phyloP scores from a whole-genome alignment of 495 filamentous ascomycete genomes.

The Penicillium parvum region DNA sequence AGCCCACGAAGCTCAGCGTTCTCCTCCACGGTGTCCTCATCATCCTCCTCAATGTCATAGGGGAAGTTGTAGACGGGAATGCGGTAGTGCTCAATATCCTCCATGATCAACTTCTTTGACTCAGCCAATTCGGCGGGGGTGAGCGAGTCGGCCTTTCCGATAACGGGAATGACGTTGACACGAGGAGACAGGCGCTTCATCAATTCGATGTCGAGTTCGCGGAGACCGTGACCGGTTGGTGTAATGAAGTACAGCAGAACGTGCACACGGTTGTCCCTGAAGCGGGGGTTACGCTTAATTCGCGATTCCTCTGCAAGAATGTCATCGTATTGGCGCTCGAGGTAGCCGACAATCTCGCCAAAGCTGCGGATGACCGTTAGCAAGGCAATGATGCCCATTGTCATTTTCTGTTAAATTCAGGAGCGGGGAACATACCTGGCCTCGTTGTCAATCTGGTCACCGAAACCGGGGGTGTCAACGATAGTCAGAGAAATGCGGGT shows the following conservation, averaged over 20 bases:
- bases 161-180: slow-evolving; percentile 98
- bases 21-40: slow-evolving; percentile 98
- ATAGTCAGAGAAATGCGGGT: slow-evolving; percentile 97
- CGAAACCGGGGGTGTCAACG: slow-evolving; percentile 97
- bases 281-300: slow-evolving; percentile 99
- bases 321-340: slow-evolving; percentile 98
- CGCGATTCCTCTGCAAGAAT: slow-evolving; percentile 98
- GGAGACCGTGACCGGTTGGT: slow-evolving; percentile 94
- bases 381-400: background rate
- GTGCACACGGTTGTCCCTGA: slow-evolving; percentile 98
- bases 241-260: slow-evolving; percentile 99
- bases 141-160: slow-evolving; percentile 95
- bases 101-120: slow-evolving; percentile 99
- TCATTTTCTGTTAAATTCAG: background rate
- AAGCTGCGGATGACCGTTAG: slow-evolving; percentile 58
- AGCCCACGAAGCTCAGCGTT: slow-evolving; percentile 94
- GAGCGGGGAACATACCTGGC: slow-evolving; percentile 62
- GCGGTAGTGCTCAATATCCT: slow-evolving; percentile 99
- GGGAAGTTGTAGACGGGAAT: slow-evolving; percentile 99
- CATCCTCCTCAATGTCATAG: slow-evolving; percentile 98
- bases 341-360: slow-evolving; percentile 92
- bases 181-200: slow-evolving; percentile 98
- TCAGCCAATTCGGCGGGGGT: slow-evolving; percentile 95
- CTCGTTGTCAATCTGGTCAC: slow-evolving; percentile 99
- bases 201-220: slow-evolving; percentile 96